Evolutionary conservation across 768 basidiomycete species (phyloP), one percentile per base, ranked within the genome.

Genomic region (button mushroom (Agaricus bisporus)): DNA sequence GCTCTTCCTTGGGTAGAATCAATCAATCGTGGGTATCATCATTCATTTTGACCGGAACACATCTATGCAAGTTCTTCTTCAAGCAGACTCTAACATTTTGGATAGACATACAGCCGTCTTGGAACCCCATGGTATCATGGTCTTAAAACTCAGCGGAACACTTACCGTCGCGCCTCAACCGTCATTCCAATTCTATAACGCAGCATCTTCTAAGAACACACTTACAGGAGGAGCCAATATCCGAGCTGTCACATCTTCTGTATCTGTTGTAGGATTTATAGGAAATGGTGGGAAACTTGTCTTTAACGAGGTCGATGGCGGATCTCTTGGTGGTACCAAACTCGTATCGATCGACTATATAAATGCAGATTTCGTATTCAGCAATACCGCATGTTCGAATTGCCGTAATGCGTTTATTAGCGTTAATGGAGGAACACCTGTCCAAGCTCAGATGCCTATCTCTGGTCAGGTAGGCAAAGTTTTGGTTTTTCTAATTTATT

Each of bases 351-450:
- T 77, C 37, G 74, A 76, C 59, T 78, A 76, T 55, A 76, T 76
- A 55, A 78, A 78, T 42, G 77, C 66, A 26, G 77, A 77, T 43
- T 66, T 70, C 32, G 66, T 67, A 8, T 72, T 72, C 60, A 60
- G 61, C 49, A 76, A 77, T 59, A 73, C 70, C 0, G 75, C 59
- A 8, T 77, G 76, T 63, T 76, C 77, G 5, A 78, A 78, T 57
- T 77, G 75, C 60, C 71, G 77, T 39, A 71, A 76, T 43, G 71
- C 72, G 9, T 72, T 72, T 41, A 65, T 77, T 36, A 76, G 75
- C 56, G 69, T 78, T 9, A 78, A 77, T 56, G 74, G 73, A 14
- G 75, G 73, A 6, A 51, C 67, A 6, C 63, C 71, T 3, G 69
- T 76, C 4, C 70, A 74, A 60, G 71, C 66, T 14, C 73, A 77